phyloP scores from a whole-genome alignment of 202 grass and related monocot species.

The Setaria viridis region DNA sequence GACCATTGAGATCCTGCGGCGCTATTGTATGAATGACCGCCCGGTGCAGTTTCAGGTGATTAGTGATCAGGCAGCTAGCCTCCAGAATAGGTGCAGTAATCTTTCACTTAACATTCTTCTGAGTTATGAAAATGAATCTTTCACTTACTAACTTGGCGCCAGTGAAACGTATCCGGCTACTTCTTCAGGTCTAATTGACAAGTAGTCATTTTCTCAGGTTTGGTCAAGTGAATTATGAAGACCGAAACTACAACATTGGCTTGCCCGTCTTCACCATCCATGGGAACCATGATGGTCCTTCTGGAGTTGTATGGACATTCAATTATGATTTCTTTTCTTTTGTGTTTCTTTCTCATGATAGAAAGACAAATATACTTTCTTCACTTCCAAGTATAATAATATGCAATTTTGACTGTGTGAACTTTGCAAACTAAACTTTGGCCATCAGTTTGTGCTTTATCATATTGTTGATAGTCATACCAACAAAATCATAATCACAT shows the following conservation, averaged over 20 bases:
- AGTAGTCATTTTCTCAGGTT: conserved; percentile 33
- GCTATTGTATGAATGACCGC: conserved; percentile 45
- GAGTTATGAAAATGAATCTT: background rate
- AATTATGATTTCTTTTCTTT: background rate
- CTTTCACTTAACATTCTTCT: background rate
- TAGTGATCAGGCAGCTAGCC: conserved; percentile 53
- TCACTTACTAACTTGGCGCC: background rate
- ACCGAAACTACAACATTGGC: conserved; percentile 60
- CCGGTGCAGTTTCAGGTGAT: conserved; percentile 63
- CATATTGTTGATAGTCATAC: background rate
- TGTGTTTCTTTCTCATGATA: background rate
- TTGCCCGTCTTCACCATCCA: conserved; percentile 76
- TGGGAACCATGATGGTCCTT: conserved; percentile 67
- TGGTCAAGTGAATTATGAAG: conserved; percentile 66
- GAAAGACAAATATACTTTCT: background rate
- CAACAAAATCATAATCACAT: background rate
- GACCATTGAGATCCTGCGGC: conserved; percentile 55
- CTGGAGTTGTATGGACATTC: conserved; percentile 55
- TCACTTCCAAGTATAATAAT: background rate
- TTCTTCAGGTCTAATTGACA: background rate
- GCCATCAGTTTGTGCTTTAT: background rate
- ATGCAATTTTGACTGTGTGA: background rate
- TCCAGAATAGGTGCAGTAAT: conserved; percentile 51
- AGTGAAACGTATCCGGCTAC: background rate
- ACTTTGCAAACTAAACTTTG: background rate